These are phyloP conservation scores for Lepidium didymum DNA, from an alignment of 345 rosid species.

Conservation along the genomic window DNA sequence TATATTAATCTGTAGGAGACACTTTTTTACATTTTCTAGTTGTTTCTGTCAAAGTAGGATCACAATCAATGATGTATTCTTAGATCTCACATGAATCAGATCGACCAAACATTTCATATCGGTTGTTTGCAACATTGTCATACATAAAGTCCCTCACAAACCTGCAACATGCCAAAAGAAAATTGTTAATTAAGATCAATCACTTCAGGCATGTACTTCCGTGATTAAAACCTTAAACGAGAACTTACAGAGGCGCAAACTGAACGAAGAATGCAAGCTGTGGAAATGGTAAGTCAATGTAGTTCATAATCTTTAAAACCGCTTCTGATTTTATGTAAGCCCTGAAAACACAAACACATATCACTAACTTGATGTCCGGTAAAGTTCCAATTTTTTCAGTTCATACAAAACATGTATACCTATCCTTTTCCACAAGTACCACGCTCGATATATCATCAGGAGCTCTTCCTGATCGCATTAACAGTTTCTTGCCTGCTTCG, in stretches of 20 bases:
- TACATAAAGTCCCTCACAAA: conserved; percentile 60
- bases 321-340: conserved; percentile 83
- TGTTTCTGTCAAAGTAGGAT: neutral
- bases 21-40: conserved; percentile 6
- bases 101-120: conserved; percentile 67
- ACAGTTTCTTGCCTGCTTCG: conserved; percentile 64
- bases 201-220: neutral
- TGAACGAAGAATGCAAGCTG: conserved; percentile 67
- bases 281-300: conserved; percentile 78
- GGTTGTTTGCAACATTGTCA: conserved; percentile 71
- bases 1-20: conserved; percentile 21
- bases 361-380: neutral
- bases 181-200: neutral
- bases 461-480: conserved; percentile 84
- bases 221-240: neutral
- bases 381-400: neutral
- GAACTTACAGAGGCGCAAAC: conserved; percentile 64
- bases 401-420: conserved; percentile 32
- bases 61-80: conserved; percentile 9
- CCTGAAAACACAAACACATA: conserved; percentile 35
- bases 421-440: conserved; percentile 69
- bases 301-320: conserved; percentile 79
- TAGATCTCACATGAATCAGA: conserved; percentile 79
- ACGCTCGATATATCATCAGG: conserved; percentile 95
- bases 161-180: conserved; percentile 32